These are phyloP conservation scores for Adiantum capillusveneris DNA, from an alignment of 75 land plant species.

Conservation along the genomic window DNA sequence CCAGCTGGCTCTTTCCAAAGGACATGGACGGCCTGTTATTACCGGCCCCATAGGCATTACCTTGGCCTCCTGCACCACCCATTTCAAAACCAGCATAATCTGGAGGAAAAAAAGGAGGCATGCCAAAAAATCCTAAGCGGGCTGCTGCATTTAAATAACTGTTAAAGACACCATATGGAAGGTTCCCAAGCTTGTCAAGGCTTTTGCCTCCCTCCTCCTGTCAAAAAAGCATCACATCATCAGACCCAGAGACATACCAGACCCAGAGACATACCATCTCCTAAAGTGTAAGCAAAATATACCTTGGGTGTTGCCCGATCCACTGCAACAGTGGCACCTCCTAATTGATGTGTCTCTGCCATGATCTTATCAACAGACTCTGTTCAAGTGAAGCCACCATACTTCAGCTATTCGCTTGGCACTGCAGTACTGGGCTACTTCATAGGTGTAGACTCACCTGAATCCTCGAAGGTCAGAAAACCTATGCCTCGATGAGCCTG, in stretches of 20 bases:
- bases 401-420: no score
- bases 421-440: neutral
- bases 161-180: constrained; percentile 77
- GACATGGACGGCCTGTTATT: no score
- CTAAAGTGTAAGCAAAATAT: no score
- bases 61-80: neutral
- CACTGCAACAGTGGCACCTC: constrained; percentile 64
- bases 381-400: constrained; percentile 3
- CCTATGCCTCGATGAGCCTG: constrained; percentile 96
- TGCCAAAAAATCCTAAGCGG: constrained; percentile 61
- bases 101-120: constrained; percentile 47
- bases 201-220: neutral
- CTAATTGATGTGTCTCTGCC: constrained; percentile 66
- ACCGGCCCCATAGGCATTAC: neutral
- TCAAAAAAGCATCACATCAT: no score
- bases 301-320: constrained; percentile 89
- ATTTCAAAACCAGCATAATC: constrained; percentile 42
- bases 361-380: constrained; percentile 72
- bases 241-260: no score
- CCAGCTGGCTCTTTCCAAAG: neutral
- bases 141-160: constrained; percentile 68
- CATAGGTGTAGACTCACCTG: constrained; percentile 40
- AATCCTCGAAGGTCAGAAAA: constrained; percentile 79
- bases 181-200: neutral
- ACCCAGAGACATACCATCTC: no score